Percentiles rank a stretch among this genome's conserved stretches.
Evolutionary conservation across 192 early-diverging fungal species (phyloP).

Genomic region (Umbelopsis ramanniana): DNA sequence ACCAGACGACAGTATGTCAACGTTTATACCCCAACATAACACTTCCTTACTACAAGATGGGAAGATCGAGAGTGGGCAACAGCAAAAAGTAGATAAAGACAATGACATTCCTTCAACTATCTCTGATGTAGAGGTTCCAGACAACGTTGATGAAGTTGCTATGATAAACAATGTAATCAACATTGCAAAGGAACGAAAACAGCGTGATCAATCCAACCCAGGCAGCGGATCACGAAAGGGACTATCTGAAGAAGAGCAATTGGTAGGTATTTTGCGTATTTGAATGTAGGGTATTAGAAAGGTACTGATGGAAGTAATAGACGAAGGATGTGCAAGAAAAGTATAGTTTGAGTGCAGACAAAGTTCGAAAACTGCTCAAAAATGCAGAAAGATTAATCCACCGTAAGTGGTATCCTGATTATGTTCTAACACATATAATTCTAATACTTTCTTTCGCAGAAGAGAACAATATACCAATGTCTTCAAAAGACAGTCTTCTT

Average conservation of each 20-base stretch:
- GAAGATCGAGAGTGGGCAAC: neutral
- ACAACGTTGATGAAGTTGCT: slow-evolving; percentile 50
- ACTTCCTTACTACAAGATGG: neutral
- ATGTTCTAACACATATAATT: neutral
- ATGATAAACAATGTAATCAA: slow-evolving; percentile 37
- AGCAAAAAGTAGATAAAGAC: neutral
- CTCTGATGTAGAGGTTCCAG: slow-evolving; percentile 29
- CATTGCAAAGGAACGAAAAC: slow-evolving; percentile 27
- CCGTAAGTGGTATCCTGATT: slow-evolving; percentile 14
- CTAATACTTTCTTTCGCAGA: neutral
- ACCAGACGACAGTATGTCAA: neutral
- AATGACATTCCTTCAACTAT: neutral
- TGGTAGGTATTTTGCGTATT: slow-evolving; percentile 32
- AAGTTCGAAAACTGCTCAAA: slow-evolving; percentile 52
- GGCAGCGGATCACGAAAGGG: slow-evolving; percentile 24
- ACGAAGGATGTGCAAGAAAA: slow-evolving; percentile 57
- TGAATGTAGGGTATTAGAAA: too few species aligned
- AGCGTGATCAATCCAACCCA: slow-evolving; percentile 16
- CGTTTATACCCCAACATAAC: neutral
- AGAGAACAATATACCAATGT: neutral
- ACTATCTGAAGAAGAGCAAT: slow-evolving; percentile 45
- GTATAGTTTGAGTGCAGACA: slow-evolving; percentile 56
- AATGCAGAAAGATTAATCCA: slow-evolving; percentile 44
- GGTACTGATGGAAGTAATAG: slow-evolving; percentile 23
- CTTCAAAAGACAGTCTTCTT: slow-evolving; percentile 15